Base-by-base conservation (phyloP, 1,139 yeast species). In the Hyphopichia buzzinii region DNA sequence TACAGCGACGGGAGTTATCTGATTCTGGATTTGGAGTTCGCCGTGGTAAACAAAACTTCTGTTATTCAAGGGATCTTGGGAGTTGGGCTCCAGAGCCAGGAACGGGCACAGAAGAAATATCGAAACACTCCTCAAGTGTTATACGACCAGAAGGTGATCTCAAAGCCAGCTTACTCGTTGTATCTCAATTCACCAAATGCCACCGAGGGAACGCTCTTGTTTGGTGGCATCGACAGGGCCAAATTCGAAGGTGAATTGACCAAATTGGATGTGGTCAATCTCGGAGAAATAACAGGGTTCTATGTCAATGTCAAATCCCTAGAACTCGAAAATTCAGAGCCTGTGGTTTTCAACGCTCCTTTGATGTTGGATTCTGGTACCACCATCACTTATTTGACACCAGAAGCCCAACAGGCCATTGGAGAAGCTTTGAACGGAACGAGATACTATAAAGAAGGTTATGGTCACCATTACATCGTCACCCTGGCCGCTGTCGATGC, bases 221-320 rank as follows among this genome's bases (percentile, higher is more conserved):
- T 62, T 39, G 67, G 67, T 6, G 67, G 62, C 13, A 43, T 52
- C 32, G 67, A 62, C 36, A 41, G 43, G 12, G 58, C 54, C 21
- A 61, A 61, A 44, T 58, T 51, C 38, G 26, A 39, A 4, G 64
- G 61, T 11, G 35, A 36, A 4, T 54, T 59, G 12, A 26, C 16
- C 6, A 4, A 15, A 5, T 30, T 30, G 24, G 22, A 17, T 5
- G 12, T 19, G 7, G 4, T 4, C 3, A 11, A 5, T 5, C 6
- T 3, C 8, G 26, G 11, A 3, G 4, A 7, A n/a, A n/a, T n/a
- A 4, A 25, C 32, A 17, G 32, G 32, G 7, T 30, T 22, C 17
- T 21, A n/a, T 16, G 33, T 30, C n/a, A 14, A 30, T n/a, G 4
- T 30, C 4, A 14, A 30, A 4, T 30, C 33, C 13, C n/a, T 16